phyloP scores from a whole-genome alignment of 805 yeast genomes.

The Cephaloascus albidus region DNA sequence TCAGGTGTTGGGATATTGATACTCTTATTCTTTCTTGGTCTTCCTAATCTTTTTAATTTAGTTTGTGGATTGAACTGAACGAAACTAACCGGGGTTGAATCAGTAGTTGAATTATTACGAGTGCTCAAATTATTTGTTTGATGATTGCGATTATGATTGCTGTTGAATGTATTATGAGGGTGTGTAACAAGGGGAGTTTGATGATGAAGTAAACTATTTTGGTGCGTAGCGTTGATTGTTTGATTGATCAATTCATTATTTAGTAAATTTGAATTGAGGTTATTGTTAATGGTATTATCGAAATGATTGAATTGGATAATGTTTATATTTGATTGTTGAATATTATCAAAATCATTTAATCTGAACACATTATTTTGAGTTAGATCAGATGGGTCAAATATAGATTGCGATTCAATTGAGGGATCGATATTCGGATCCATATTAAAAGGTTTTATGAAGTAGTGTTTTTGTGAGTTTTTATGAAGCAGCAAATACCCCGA shows the following conservation, averaged over 20 bases:
- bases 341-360: constrained; percentile 8
- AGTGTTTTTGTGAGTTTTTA: no score
- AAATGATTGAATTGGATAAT: constrained; percentile 11
- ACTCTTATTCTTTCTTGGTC: constrained; percentile 21
- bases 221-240: background rate
- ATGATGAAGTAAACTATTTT: background rate
- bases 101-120: background rate
- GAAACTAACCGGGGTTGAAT: constrained; percentile 7
- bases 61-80: constrained; percentile 22
- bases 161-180: background rate
- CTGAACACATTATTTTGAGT: constrained; percentile 4
- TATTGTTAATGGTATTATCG: constrained; percentile 1
- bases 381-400: constrained; percentile 5
- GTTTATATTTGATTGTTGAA: constrained; percentile 4
- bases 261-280: background rate
- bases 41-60: constrained; percentile 22
- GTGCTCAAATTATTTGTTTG: background rate
- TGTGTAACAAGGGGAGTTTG: background rate
- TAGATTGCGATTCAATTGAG: constrained; percentile 9
- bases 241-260: constrained; percentile 3
- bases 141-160: no score
- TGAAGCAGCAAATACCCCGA: no score
- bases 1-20: constrained; percentile 11
- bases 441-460: no score
- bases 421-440: constrained; percentile 13